Base-by-base conservation (phyloP, 2,329 filamentous ascomycete genomes). In the Exophiala sp. region DNA sequence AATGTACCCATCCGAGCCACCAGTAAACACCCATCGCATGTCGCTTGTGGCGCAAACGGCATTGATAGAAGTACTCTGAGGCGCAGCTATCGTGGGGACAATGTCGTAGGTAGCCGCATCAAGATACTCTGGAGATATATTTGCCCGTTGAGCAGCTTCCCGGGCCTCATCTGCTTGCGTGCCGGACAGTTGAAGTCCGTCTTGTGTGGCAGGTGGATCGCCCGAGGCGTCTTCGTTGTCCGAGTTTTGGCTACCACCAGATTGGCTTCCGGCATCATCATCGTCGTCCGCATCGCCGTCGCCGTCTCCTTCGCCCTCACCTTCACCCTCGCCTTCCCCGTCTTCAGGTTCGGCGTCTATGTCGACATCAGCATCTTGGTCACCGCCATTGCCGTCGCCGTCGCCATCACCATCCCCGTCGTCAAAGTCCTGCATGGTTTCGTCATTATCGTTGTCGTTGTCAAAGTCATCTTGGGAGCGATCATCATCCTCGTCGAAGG, bases 1-100 rank as follows among this genome's bases (percentile, higher is more conserved):
- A 59, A 99, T 92, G 67, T 96, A 99, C 44, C 94, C 92, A 72
- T 99, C 94, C 0, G 88, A 87, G 1, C 94, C 94, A 35, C 94
- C 94, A 9, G 87, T 96, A 69, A 97, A 91, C 70, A 95, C 92
- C 81, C 91, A 97, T 51, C 91, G 83, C 78, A 96, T 86, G 70
- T 99, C 94, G 2, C 91, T 91, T 0, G 94, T 99, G 32, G 94
- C 86, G 20, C 91, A 85, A 54, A 99, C 82, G 8, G 91, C 87
- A 68, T 99, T 99, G 71, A 99, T 89, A 49, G 91, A 96, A 2
- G 94, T 99, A 58, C 90, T 88, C 69, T 96, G 91, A 1, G 94
- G 94, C 2, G 94, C 94, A 1, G 94, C 94, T 74, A 97, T 97
- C 18, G 94, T 97, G 1, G 94, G 94, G 1, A 96, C 87, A 56